Evolutionary conservation across 306 rosid species (phyloP).

Genomic region (Cyamopsis tetragonoloba): DNA sequence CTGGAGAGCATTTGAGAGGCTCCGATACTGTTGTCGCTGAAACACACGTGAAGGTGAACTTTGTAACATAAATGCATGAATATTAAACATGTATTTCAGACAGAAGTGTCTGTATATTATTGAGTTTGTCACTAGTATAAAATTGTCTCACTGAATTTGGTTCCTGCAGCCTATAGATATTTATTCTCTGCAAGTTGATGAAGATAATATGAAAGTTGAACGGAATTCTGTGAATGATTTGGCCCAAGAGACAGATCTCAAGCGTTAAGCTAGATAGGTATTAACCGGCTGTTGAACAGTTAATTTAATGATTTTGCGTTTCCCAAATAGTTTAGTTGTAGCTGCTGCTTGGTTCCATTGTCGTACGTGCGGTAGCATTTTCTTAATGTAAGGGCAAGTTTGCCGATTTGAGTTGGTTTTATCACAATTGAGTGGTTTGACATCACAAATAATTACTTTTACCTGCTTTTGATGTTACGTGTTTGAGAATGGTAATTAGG

Average conservation of each 20-base stretch:
- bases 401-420: background rate
- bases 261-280: conserved; percentile 6
- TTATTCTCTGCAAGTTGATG: conserved; percentile 45
- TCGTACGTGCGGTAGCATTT: too few species aligned
- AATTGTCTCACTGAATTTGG: background rate
- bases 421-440: too few species aligned
- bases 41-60: conserved; percentile 55
- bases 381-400: background rate
- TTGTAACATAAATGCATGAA: background rate
- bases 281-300: conserved; percentile 11
- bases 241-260: conserved; percentile 41
- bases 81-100: background rate
- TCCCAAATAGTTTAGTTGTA: conserved; percentile 23
- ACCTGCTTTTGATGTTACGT: too few species aligned
- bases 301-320: conserved; percentile 11
- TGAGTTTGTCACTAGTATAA: background rate
- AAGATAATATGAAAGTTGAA: conserved; percentile 56
- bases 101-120: background rate
- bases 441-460: too few species aligned
- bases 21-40: conserved; percentile 47
- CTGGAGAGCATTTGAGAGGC: conserved; percentile 45
- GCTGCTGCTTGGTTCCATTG: too few species aligned
- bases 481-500: too few species aligned
- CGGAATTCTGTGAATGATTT: conserved; percentile 55
- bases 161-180: conserved; percentile 63